Conservation (phyloP, 805 yeast species). For the Candida xiaguanensis region DNA sequence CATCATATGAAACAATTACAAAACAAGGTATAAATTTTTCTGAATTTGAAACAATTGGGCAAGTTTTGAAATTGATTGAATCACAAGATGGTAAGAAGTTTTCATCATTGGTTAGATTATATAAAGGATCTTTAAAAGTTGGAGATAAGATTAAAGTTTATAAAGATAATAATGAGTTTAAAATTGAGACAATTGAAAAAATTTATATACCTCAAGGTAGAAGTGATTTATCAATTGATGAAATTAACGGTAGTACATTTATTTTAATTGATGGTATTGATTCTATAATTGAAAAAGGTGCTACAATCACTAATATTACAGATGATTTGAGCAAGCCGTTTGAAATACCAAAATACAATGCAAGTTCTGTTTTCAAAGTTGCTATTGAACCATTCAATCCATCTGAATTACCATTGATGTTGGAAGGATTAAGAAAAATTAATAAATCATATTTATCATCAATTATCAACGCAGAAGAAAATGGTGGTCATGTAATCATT, state of each 20-base stretch:
- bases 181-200: slow-evolving; percentile 36
- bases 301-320: slow-evolving; percentile 41
- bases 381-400: slow-evolving; percentile 83
- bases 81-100: slow-evolving; percentile 49
- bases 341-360: slow-evolving; percentile 41
- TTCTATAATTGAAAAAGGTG: slow-evolving; percentile 52
- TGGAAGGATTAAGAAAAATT: slow-evolving; percentile 64
- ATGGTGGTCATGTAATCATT: slow-evolving; percentile 77
- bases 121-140: slow-evolving; percentile 53
- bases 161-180: slow-evolving; percentile 52
- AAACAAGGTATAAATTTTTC: not conserved
- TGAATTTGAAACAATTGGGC: slow-evolving; percentile 14
- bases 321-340: slow-evolving; percentile 20
- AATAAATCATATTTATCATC: slow-evolving; percentile 64
- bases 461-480: slow-evolving; percentile 72
- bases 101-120: slow-evolving; percentile 58
- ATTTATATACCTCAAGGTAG: slow-evolving; percentile 65
- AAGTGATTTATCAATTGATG: slow-evolving; percentile 53
- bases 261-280: slow-evolving; percentile 64
- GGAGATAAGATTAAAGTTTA: slow-evolving; percentile 50
- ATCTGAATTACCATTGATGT: slow-evolving; percentile 68
- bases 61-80: slow-evolving; percentile 51
- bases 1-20: slow-evolving; percentile 14
- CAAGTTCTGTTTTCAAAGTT: slow-evolving; percentile 66
- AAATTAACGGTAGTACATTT: slow-evolving; percentile 62